Evolutionary conservation across 202 grass and related monocot species (phyloP), one percentile per base, ranked within the genome.

Genomic region (Carex arenaria): DNA sequence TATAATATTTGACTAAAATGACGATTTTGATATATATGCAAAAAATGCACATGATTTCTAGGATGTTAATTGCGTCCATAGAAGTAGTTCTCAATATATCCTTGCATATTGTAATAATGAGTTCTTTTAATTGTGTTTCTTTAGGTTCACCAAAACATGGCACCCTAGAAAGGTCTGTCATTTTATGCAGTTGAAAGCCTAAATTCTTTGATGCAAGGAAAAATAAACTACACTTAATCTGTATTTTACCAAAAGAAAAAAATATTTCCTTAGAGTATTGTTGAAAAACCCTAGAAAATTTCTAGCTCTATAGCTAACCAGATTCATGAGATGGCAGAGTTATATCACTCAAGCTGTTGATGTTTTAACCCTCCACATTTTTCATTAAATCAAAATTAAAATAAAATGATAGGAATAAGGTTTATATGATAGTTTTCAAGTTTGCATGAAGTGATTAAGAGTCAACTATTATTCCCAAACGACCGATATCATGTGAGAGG

Each of bases 381-480:
- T 42, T 42, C 36, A 2, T 70, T 70, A 3, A 43, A 45, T 19
- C 8, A 10, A 47, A 71, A 70, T 62, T 62, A 62, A 10, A 9
- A 1, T 47, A 45, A 47, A 71, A 45, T 67, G 18, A 47, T 19
- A 47, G 8, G 22, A 22, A 70, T 2, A 70, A 43, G 67, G 10
- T 69, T 3, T n/a, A 70, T 47, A 10, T 71, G 18, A 47, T 20
- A 5, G 40, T 40, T 40, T 71, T 47, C 10, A 20, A 71, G 18
- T 45, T 45, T 71, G n/a, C n/a, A 79, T 87, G 34, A 40, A 74
- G 80, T 65, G 61, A 49, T 83, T 70, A 36, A 47, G 4, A 71
- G 31, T 49, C 4, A 3, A n/a, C 42, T 45, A 72, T 13, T 72
- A 26, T 72, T 49, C 10, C 23, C 40, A 23, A 51, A 72, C 19